These are phyloP conservation scores for Penicillium bialowiezense DNA, from an alignment of 495 filamentous ascomycete genomes.

Conservation along the genomic window DNA sequence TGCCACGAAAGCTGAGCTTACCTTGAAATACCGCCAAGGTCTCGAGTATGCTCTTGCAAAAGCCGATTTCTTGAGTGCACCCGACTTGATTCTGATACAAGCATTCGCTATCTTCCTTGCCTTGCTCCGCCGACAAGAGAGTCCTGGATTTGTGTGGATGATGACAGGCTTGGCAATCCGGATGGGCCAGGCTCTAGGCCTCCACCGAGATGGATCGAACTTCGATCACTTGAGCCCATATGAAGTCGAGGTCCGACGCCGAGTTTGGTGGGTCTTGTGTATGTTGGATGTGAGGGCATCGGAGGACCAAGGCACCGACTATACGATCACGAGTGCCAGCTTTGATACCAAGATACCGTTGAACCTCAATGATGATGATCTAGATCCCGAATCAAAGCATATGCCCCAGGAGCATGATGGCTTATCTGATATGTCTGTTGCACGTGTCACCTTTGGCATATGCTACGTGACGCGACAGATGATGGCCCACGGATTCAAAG, in stretches of 20 bases:
- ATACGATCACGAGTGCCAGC: conserved; percentile 55
- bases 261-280: conserved; percentile 74
- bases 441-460: conserved; percentile 46
- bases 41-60: conserved; percentile 53
- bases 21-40: conserved; percentile 50
- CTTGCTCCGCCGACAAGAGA: conserved; percentile 48
- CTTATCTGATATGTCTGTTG: conserved; percentile 74
- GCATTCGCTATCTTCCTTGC: conserved; percentile 47
- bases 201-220: conserved; percentile 70
- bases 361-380: conserved; percentile 76
- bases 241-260: conserved; percentile 70
- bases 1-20: conserved; percentile 47
- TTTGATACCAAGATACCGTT: conserved; percentile 71
- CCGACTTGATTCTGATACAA: conserved; percentile 42
- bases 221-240: conserved; percentile 55
- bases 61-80: conserved; percentile 48
- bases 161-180: conserved; percentile 66
- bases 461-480: conserved; percentile 46
- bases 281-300: conserved; percentile 74
- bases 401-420: conserved; percentile 54
- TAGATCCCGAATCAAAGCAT: conserved; percentile 57
- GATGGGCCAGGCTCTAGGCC: conserved; percentile 72
- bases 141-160: conserved; percentile 51
- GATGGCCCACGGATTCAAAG: conserved; percentile 42
- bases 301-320: conserved; percentile 68